Conservation (phyloP, 2,329 filamentous ascomycete genomes). For the Diplodia sapinea region DNA sequence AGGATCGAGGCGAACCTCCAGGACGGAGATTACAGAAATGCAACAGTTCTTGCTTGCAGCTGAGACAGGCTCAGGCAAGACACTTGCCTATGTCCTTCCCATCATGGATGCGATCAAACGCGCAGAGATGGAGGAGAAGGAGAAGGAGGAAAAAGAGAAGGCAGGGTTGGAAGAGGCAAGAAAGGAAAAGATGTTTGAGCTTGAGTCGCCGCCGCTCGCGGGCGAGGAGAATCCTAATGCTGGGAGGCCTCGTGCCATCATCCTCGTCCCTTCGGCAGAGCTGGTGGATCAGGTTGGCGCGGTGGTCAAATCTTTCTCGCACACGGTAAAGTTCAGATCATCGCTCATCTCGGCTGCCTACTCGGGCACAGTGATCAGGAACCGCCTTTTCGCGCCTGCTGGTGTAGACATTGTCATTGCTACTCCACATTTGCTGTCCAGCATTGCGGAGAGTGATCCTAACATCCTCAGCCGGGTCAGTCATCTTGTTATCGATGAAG, state of each 20-base stretch:
- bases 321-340: conserved; percentile 85
- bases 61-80: conserved; percentile 97
- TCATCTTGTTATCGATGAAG: conserved; percentile 91
- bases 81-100: conserved; percentile 87
- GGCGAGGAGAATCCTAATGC: conserved; percentile 66
- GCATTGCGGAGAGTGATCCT: conserved; percentile 86
- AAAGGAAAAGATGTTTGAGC: conserved; percentile 61
- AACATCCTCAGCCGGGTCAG: conserved; percentile 90
- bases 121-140: conserved; percentile 63
- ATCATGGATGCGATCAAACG: conserved; percentile 84
- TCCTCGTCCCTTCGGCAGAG: conserved; percentile 91
- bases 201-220: conserved; percentile 64
- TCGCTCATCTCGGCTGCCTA: conserved; percentile 80
- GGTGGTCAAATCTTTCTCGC: conserved; percentile 81
- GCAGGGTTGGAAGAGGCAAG: conserved; percentile 36
- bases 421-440: conserved; percentile 87
- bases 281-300: conserved; percentile 84
- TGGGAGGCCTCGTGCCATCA: conserved; percentile 74
- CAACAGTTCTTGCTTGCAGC: conserved; percentile 83
- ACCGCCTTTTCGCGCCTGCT: conserved; percentile 76
- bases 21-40: conserved; percentile 46
- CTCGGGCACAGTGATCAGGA: conserved; percentile 79
- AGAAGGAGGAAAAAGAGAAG: conserved; percentile 56
- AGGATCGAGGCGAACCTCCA: conserved; percentile 35
- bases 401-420: conserved; percentile 86